Conservation (phyloP, 345 rosid genomes). For the Gossypium raimondii region DNA sequence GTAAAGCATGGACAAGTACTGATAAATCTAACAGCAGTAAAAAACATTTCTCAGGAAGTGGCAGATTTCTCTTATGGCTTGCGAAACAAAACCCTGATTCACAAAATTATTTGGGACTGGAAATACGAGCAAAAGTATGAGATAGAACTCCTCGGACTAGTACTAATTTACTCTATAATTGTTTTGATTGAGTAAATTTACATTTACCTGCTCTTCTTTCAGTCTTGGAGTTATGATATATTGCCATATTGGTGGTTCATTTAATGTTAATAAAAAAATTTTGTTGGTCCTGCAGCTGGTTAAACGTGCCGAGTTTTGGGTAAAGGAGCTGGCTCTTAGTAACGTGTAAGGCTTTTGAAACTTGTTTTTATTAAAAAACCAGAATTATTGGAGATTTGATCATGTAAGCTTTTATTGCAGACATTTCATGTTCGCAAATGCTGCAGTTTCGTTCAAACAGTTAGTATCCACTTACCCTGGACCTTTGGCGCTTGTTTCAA, state of each 20-base stretch:
- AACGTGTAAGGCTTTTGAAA: conserved; percentile 52
- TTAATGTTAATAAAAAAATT: conserved; percentile 10
- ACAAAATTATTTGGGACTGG: conserved; percentile 80
- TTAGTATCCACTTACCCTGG: conserved; percentile 69
- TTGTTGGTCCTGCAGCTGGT: conserved; percentile 54
- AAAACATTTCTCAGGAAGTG: conserved; percentile 59
- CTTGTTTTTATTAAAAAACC: conserved; percentile 1
- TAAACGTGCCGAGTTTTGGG: conserved; percentile 79
- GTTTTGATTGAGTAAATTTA: conserved; percentile 28
- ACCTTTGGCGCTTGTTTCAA: conserved; percentile 72
- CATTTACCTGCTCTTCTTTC: conserved; percentile 6
- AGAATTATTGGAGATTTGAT: conserved; percentile 18
- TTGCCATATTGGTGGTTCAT: conserved; percentile 7
- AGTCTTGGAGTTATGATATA: not conserved
- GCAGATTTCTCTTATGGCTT: conserved; percentile 89
- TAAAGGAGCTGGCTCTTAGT: conserved; percentile 59
- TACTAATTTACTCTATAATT: conserved; percentile 25
- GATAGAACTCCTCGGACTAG: conserved; percentile 26
- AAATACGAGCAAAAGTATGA: conserved; percentile 79
- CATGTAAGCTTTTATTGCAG: conserved; percentile 37
- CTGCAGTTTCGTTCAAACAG: conserved; percentile 60
- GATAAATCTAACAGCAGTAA: conserved; percentile 15
- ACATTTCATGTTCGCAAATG: conserved; percentile 84
- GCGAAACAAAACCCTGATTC: conserved; percentile 53
- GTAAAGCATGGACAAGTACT: conserved; percentile 3